phyloP scores from a whole-genome alignment of 768 basidiomycete species.

The Artomyces pyxidatus region DNA sequence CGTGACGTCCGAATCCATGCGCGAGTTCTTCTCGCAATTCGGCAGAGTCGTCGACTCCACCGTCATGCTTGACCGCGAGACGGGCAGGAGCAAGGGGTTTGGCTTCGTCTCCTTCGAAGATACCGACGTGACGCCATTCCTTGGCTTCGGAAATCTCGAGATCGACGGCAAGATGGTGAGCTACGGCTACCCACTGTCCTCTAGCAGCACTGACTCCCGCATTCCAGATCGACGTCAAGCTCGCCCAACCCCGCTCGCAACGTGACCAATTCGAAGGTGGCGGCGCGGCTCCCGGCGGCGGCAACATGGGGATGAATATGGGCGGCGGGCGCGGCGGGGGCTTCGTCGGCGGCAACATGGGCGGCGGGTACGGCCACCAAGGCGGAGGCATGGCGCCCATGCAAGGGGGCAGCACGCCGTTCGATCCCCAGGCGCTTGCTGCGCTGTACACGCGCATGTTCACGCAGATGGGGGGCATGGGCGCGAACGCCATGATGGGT shows the following conservation, averaged over 20 bases:
- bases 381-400: constrained; percentile 19
- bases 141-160: constrained; percentile 77
- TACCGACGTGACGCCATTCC: constrained; percentile 76
- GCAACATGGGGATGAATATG: constrained; percentile 30
- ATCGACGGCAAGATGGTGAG: constrained; percentile 90
- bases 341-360: constrained; percentile 6
- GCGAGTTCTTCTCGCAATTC: constrained; percentile 85
- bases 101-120: constrained; percentile 95
- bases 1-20: constrained; percentile 88
- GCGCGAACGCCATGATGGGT: constrained; percentile 47
- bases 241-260: constrained; percentile 83
- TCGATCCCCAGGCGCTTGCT: constrained; percentile 89
- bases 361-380: constrained; percentile 15
- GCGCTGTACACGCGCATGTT: constrained; percentile 93
- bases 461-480: constrained; percentile 42
- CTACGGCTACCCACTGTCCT: constrained; percentile 3
- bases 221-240: constrained; percentile 85
- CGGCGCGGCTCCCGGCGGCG: constrained; percentile 8
- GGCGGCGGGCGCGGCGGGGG: constrained; percentile 22
- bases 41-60: constrained; percentile 95
- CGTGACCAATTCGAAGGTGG: constrained; percentile 38
- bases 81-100: constrained; percentile 89
- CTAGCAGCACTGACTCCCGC: not conserved
- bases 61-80: constrained; percentile 95
- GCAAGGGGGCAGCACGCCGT: constrained; percentile 36